phyloP scores from a whole-genome alignment of 345 rosid species.

The Leavenworthia alabamica region DNA sequence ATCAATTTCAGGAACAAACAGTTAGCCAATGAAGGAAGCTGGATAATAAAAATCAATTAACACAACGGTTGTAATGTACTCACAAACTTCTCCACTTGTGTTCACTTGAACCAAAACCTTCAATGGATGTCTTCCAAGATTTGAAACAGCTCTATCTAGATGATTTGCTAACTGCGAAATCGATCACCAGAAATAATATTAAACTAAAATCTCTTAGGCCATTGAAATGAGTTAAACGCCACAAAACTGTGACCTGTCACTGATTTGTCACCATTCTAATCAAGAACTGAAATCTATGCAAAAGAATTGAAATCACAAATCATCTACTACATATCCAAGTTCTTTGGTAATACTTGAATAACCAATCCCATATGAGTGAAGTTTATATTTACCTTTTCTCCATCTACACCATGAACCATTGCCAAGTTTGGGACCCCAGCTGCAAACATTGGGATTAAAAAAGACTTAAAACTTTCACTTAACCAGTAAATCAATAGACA shows the following conservation, averaged over 20 bases:
- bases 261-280: background rate
- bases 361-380: background rate
- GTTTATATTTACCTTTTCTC: conserved; percentile 49
- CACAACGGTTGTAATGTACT: conserved; percentile 26
- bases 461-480: conserved; percentile 2
- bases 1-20: conserved; percentile 13
- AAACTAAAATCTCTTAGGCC: background rate
- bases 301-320: background rate
- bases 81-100: conserved; percentile 91
- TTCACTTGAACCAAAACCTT: conserved; percentile 90
- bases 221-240: background rate
- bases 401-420: conserved; percentile 70
- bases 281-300: background rate
- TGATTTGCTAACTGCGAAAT: conserved; percentile 59
- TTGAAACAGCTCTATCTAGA: conserved; percentile 66
- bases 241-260: background rate
- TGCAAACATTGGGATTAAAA: conserved; percentile 31
- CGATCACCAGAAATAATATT: background rate
- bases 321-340: background rate
- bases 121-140: conserved; percentile 71
- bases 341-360: background rate
- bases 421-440: conserved; percentile 79
- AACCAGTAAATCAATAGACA: background rate
- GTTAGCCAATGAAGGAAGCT: conserved; percentile 10
- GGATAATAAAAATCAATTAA: background rate